Evolutionary conservation across 1,284 basidiomycete species (phyloP), one percentile per base, ranked within the genome.

Genomic region (Microbotryum intermedium): DNA sequence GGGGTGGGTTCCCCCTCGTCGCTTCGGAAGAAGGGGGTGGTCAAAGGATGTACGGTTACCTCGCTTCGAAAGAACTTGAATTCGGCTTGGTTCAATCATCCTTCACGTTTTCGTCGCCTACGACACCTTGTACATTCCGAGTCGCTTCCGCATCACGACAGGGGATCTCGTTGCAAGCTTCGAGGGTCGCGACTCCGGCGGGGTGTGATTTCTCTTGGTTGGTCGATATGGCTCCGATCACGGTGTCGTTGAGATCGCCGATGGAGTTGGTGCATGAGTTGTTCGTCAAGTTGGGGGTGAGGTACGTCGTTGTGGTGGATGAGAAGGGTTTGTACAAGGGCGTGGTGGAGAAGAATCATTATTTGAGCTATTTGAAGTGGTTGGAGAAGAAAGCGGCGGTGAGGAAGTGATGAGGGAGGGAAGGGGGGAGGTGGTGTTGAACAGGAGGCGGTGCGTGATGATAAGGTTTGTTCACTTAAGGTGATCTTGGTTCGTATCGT

Each of bases 21-120:
- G 74, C 72, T 44, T 28, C 75, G 69, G 34, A 39, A 16, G 72
- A 81, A 52, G 76, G 76, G 6, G 76, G 79, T 25, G 79, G 81
- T 42, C 66, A 81, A 66, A 81, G 87, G 46, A 81, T 95, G 79
- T 81, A 90, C n/a, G 94, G 92, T 4, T 94, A 93, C 74, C 87
- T 97, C 63, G 90, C 91, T 0, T 83, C 86, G 39, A 90, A 85
- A 72, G 94, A 97, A 74, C 81, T 98, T 29, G 91, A 95, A 71
- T 90, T 97, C 74, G 91, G 90, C 4, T 77, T 95, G n/a, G 43
- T 50, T 10, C 53, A 39, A 44, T 58, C 59, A 11, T 11, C 45
- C 18, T 6, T 39, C 11, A 44, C 62, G 30, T 58, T 57, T 30
- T 53, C 21, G 55, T 64, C 47, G 52, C 29, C 26, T 51, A 20